Conservation (phyloP, 768 basidiomycete species). For the Cyathus striatus region DNA sequence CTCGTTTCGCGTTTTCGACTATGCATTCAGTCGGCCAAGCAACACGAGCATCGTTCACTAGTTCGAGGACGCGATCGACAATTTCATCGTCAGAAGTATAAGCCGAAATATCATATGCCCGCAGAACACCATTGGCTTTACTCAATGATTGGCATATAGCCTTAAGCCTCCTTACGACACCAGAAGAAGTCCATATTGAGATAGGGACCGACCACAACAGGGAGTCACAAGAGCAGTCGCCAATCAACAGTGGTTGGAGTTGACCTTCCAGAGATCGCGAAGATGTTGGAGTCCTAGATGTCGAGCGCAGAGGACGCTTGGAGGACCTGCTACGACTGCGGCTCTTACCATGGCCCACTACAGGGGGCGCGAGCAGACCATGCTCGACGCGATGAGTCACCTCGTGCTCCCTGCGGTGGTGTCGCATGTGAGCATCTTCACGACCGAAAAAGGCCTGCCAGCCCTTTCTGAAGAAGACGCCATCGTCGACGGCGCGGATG, state of each 20-base stretch:
- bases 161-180: constrained; percentile 61
- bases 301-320: constrained; percentile 13
- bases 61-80: constrained; percentile 61
- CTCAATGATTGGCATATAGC: constrained; percentile 69
- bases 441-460: constrained; percentile 48
- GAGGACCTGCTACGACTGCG: constrained; percentile 2
- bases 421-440: constrained; percentile 18
- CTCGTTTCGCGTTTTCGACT: constrained; percentile 42
- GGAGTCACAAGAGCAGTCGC: constrained; percentile 64
- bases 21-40: constrained; percentile 75
- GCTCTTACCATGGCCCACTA: background rate
- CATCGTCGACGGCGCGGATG: constrained; percentile 62
- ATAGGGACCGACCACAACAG: constrained; percentile 56
- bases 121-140: constrained; percentile 56
- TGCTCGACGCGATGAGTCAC: constrained; percentile 8
- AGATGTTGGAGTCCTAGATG: constrained; percentile 9
- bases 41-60: constrained; percentile 69
- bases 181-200: constrained; percentile 58
- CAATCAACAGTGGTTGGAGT: constrained; percentile 70
- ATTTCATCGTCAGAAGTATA: constrained; percentile 64
- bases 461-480: constrained; percentile 57
- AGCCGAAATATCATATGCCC: constrained; percentile 66
- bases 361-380: constrained; percentile 8
- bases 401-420: constrained; percentile 7
- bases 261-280: constrained; percentile 17